Conservation (phyloP, 1,284 basidiomycete species). For the Amylostereum chailletii region DNA sequence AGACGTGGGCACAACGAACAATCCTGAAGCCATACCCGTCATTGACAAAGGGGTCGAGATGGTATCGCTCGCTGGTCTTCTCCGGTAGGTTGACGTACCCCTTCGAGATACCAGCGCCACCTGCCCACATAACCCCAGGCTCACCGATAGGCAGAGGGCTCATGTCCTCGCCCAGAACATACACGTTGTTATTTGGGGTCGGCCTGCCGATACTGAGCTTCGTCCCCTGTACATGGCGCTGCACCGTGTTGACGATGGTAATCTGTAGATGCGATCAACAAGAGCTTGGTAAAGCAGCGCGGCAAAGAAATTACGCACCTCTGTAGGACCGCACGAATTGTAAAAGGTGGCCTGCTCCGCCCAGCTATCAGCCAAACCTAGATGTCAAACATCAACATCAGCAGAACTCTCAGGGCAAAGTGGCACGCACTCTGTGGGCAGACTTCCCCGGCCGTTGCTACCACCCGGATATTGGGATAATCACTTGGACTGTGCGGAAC, state of each 20-base stretch:
- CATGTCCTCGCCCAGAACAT: slow-evolving; percentile 44
- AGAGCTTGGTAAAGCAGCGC: no score
- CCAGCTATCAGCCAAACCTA: slow-evolving; percentile 47
- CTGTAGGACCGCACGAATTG: slow-evolving; percentile 42
- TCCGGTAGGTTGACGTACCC: slow-evolving; percentile 49
- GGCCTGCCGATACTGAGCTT: slow-evolving; percentile 44
- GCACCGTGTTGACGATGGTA: slow-evolving; percentile 52
- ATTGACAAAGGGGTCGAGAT: slow-evolving; percentile 38
- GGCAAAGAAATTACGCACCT: slow-evolving; percentile 22
- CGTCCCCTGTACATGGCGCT: slow-evolving; percentile 33
- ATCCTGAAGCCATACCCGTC: slow-evolving; percentile 30
- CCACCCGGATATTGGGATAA: slow-evolving; percentile 48
- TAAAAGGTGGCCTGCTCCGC: slow-evolving; percentile 30
- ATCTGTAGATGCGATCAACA: slow-evolving; percentile 24
- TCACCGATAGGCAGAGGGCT: slow-evolving; percentile 42
- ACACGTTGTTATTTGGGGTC: slow-evolving; percentile 51
- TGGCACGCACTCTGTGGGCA: slow-evolving; percentile 39
- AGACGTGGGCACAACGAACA: slow-evolving; percentile 1
- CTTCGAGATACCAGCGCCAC: slow-evolving; percentile 42
- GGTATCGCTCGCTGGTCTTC: slow-evolving; percentile 44
- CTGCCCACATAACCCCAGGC: slow-evolving; percentile 50
- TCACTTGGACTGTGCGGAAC: slow-evolving; percentile 41
- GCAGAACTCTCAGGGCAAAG: not conserved
- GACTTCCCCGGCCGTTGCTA: slow-evolving; percentile 54
- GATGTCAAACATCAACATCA: slow-evolving; percentile 3